Conservation (phyloP, 768 basidiomycete species). For the Pleurotus pulmonarius region DNA sequence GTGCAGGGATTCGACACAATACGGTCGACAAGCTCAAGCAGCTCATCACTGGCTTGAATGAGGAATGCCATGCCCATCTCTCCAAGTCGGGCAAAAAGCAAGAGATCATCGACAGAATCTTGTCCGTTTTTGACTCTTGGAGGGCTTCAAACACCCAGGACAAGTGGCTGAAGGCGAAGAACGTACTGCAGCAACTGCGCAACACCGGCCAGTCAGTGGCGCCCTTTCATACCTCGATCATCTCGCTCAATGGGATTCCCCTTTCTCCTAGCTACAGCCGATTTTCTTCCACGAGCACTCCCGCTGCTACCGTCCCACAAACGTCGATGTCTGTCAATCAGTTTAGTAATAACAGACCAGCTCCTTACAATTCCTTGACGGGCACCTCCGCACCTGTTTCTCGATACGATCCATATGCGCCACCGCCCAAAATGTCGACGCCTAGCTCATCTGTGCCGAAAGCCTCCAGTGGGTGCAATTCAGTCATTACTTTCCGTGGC, state of each 20-base stretch:
- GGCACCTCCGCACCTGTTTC: slow-evolving; percentile 31
- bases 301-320: slow-evolving; percentile 7
- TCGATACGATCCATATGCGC: slow-evolving; percentile 67
- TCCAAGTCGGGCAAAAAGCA: slow-evolving; percentile 83
- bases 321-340: slow-evolving; percentile 5
- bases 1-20: slow-evolving; percentile 68
- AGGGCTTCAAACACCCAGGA: slow-evolving; percentile 51
- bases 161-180: slow-evolving; percentile 67
- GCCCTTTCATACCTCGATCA: not conserved
- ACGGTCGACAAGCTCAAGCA: slow-evolving; percentile 86
- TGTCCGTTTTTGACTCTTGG: slow-evolving; percentile 57
- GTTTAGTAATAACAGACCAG: slow-evolving; percentile 22
- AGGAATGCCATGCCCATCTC: slow-evolving; percentile 66
- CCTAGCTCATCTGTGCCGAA: slow-evolving; percentile 26
- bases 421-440: slow-evolving; percentile 42
- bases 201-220: slow-evolving; percentile 64
- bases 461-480: slow-evolving; percentile 21
- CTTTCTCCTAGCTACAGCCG: slow-evolving; percentile 1
- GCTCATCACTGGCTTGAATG: slow-evolving; percentile 74
- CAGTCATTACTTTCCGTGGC: slow-evolving; percentile 14
- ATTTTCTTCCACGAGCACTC: not conserved
- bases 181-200: slow-evolving; percentile 65
- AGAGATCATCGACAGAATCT: slow-evolving; percentile 79
- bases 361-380: slow-evolving; percentile 20
- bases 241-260: not conserved